A percentile compares a stretch with the other conserved stretches of the same genome.
phyloP scores from a whole-genome alignment of 2,329 filamentous ascomycete genomes.

The Ramularia endophylla region DNA sequence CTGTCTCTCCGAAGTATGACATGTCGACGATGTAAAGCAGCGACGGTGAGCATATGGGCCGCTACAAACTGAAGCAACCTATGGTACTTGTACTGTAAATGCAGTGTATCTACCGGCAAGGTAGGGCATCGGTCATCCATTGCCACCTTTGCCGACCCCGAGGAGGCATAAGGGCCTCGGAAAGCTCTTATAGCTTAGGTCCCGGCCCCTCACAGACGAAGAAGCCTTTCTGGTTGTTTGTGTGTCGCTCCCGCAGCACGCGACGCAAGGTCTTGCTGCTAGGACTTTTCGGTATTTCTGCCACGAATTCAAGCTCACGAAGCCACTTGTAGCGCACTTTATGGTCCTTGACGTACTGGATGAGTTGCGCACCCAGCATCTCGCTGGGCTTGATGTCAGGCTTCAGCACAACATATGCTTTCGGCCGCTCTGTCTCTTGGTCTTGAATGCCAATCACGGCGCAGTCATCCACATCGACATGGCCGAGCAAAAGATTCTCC shows the following conservation, averaged over 20 bases:
- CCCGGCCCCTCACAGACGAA: too few relatives aligned
- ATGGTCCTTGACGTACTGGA: slow-evolving; percentile 56
- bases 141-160: too few relatives aligned
- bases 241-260: slow-evolving; percentile 49
- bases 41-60: too few relatives aligned
- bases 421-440: slow-evolving; percentile 51
- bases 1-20: too few relatives aligned
- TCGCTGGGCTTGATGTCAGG: slow-evolving; percentile 6
- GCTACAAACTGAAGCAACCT: too few relatives aligned
- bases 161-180: too few relatives aligned
- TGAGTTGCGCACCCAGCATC: slow-evolving; percentile 42
- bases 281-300: slow-evolving; percentile 63
- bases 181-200: too few relatives aligned
- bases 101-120: too few relatives aligned
- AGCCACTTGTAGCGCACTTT: slow-evolving; percentile 66
- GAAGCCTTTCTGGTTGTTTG: too few relatives aligned
- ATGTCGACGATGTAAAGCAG: too few relatives aligned
- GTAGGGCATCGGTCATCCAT: too few relatives aligned
- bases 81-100: too few relatives aligned
- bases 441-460: slow-evolving; percentile 52
- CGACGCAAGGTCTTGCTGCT: slow-evolving; percentile 67
- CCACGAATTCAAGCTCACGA: slow-evolving; percentile 57
- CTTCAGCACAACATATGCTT: slow-evolving; percentile 52
- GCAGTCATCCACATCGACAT: slow-evolving; percentile 51
- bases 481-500: slow-evolving; percentile 56